Base-by-base conservation (phyloP, 306 rosid species). In the Cotoneaster glaucophyllus region DNA sequence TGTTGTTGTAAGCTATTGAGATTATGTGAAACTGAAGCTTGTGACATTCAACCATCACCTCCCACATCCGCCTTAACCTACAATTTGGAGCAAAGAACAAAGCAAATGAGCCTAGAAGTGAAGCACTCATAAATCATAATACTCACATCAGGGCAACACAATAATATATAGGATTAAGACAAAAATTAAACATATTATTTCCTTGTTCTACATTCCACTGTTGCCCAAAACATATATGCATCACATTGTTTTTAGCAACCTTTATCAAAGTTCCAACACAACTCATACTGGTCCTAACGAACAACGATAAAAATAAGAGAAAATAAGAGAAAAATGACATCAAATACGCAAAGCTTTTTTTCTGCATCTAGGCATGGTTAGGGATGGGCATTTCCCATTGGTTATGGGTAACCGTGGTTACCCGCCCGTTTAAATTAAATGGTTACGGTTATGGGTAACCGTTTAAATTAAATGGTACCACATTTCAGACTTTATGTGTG, bases 41-140 rank as follows among this genome's bases (percentile, higher is more conserved):
- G 96, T 92, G 97, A 84, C 97, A 92, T 73, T 89, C 92, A 52
- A 63, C 82, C 99, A 95, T 90, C 84, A 81, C 93, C 69, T 88
- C 92, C 99, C 98, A 95, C 99, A 92, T 95, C 76, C 93, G 90
- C 72, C 82, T 78, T 82, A 92, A 84, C 88, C 99, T 95, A 84
- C 39, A 78, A 77, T 48, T 57, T 59, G 32, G 71, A 39, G 67
- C 73, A 78, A 68, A 31, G 56, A 37, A 72, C 43, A 71, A 12
- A 73, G 77, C 32, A 68, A 73, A 68, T 80, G 77, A 88, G 56
- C 69, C 29, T 64, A 67, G 52, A 80, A 79, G 21, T 15, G 34
- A 59, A 62, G 45, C 58, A 45, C n/a, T 73, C 54, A 5, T 53
- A 2, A 54, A 54, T 18, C 11, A 54, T 14, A 31, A 43, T 25